Evolutionary conservation across 2,329 filamentous ascomycete genomes (phyloP).

Genomic region (Mariannaea elegans): DNA sequence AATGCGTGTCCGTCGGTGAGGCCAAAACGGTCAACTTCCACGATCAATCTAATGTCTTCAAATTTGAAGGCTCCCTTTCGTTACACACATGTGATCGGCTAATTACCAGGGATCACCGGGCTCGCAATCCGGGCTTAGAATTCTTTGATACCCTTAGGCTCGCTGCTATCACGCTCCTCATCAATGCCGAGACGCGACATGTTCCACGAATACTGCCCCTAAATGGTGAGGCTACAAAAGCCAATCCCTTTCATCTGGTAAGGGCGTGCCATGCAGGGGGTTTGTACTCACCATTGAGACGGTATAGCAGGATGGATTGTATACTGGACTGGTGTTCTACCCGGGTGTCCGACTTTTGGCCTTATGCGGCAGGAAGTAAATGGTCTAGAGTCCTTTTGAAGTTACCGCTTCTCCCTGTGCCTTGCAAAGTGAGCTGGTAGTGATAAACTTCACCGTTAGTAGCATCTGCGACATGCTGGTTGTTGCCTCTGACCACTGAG

Average conservation of each 20-base stretch:
- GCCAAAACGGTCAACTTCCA: constrained; percentile 82
- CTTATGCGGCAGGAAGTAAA: constrained; percentile 80
- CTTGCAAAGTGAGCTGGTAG: constrained; percentile 80
- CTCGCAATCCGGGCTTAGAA: constrained; percentile 90
- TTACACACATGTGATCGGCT: constrained; percentile 85
- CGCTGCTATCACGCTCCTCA: constrained; percentile 75
- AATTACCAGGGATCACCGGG: constrained; percentile 85
- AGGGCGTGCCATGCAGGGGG: constrained; percentile 87
- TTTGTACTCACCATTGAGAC: constrained; percentile 95
- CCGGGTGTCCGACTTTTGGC: constrained; percentile 77
- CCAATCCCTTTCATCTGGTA: constrained; percentile 89
- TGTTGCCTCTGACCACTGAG: too few species aligned
- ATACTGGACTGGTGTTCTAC: constrained; percentile 75
- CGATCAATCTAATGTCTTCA: constrained; percentile 86
- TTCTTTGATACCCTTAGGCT: constrained; percentile 84
- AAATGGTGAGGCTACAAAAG: constrained; percentile 88
- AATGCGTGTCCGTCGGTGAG: constrained; percentile 87
- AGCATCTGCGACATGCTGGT: constrained; percentile 79
- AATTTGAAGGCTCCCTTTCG: constrained; percentile 73
- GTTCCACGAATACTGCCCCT: constrained; percentile 91
- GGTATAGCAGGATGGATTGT: constrained; percentile 80
- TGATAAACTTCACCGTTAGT: constrained; percentile 74
- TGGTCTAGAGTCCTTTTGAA: constrained; percentile 84
- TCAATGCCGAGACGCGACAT: constrained; percentile 77
- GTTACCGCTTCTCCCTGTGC: constrained; percentile 86